These are phyloP conservation scores for Suillus subluteus DNA, from an alignment of 768 basidiomycete genomes.

Conservation along the genomic window DNA sequence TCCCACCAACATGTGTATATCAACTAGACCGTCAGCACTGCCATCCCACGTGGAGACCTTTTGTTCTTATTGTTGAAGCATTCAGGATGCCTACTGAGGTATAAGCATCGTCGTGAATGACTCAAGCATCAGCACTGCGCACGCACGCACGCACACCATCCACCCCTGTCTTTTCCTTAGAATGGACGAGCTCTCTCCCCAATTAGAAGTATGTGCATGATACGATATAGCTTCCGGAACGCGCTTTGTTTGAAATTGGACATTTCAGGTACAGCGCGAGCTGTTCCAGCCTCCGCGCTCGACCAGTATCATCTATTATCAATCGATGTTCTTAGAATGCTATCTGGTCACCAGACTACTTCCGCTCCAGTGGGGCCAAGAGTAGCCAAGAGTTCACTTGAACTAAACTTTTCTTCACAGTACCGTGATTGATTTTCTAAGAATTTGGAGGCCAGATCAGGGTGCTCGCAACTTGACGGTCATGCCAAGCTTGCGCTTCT, in stretches of 20 bases:
- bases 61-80: neutral
- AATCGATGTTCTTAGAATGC: neutral
- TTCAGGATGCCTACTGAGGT: neutral
- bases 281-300: neutral
- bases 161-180: neutral
- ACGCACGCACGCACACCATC: neutral
- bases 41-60: neutral
- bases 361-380: neutral
- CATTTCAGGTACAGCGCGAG: slow-evolving; percentile 1
- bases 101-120: neutral
- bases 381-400: neutral
- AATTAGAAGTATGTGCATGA: neutral
- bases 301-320: neutral
- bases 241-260: neutral
- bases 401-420: neutral
- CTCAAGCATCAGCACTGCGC: neutral
- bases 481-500: neutral
- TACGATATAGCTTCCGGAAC: neutral
- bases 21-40: neutral
- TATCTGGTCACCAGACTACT: neutral
- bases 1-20: slow-evolving; percentile 5
- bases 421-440: neutral
- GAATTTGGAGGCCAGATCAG: neutral
- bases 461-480: neutral
- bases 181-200: neutral